Evolutionary conservation across 441 rosid species (phyloP).

Genomic region (Pelargonium cotyledonis): DNA sequence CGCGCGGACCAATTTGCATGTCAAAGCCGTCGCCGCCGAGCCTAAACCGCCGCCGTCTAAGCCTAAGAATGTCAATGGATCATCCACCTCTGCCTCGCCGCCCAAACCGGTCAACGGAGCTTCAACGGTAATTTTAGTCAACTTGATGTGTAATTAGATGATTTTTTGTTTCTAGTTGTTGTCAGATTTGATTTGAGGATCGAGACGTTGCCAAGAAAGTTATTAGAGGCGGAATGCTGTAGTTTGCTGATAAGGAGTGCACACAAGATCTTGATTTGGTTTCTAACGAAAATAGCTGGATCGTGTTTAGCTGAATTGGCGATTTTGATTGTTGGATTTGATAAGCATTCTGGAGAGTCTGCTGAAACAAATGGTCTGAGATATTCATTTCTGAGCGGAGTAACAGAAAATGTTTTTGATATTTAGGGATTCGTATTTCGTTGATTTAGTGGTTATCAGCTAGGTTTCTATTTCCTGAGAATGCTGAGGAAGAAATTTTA

Average conservation of each 20-base stretch:
- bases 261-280: not conserved
- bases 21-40: constrained; percentile 63
- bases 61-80: constrained; percentile 29
- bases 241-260: not conserved
- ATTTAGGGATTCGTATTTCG: not conserved
- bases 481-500: not conserved
- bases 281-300: not conserved
- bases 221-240: not conserved
- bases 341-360: not conserved
- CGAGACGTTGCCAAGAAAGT: constrained; percentile 13
- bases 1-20: constrained; percentile 25
- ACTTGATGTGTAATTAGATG: not conserved
- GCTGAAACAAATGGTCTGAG: not conserved
- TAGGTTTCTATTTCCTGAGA: not conserved
- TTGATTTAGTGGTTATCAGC: not conserved
- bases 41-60: constrained; percentile 39
- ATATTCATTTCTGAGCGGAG: not conserved
- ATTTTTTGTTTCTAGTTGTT: not conserved
- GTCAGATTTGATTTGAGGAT: not conserved
- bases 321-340: not conserved
- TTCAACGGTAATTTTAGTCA: constrained; percentile 39
- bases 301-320: not conserved
- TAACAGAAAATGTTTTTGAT: not conserved
- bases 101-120: constrained; percentile 43
- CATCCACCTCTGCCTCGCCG: constrained; percentile 9